Conservation (phyloP, 2,329 filamentous ascomycete genomes). For the Claviceps cyperi region DNA sequence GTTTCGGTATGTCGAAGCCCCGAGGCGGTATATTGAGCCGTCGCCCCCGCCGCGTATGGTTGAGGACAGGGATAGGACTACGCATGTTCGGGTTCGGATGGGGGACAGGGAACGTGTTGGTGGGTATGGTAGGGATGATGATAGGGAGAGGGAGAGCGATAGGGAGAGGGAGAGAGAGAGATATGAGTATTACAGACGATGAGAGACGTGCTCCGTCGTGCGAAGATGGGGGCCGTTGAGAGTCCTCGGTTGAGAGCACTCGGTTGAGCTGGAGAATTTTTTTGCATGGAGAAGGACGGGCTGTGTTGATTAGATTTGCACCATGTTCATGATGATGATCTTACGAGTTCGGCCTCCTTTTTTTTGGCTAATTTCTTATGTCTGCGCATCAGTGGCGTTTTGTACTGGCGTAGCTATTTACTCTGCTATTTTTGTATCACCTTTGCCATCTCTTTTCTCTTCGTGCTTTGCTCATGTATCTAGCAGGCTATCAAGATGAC, state of each 20-base stretch:
- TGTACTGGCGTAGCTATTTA: no score
- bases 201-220: background rate
- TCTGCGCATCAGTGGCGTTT: no score
- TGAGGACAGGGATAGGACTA: conserved; percentile 10
- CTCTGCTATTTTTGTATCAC: no score
- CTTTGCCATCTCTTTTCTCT: no score
- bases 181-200: conserved; percentile 4
- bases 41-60: conserved; percentile 17
- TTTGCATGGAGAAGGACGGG: no score
- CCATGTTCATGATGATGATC: background rate
- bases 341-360: background rate
- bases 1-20: conserved; percentile 38
- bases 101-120: conserved; percentile 18
- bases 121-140: conserved; percentile 15
- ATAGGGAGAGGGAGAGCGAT: background rate
- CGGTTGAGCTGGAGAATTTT: no score
- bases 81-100: conserved; percentile 16
- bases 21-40: conserved; percentile 20
- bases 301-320: background rate
- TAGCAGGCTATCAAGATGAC: no score
- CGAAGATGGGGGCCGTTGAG: no score
- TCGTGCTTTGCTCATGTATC: no score
- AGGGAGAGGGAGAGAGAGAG: conserved; percentile 1
- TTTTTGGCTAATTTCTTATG: no score
- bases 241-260: no score